phyloP scores from a whole-genome alignment of 2,329 filamentous ascomycete species.

The Ceratocystis cubensis region DNA sequence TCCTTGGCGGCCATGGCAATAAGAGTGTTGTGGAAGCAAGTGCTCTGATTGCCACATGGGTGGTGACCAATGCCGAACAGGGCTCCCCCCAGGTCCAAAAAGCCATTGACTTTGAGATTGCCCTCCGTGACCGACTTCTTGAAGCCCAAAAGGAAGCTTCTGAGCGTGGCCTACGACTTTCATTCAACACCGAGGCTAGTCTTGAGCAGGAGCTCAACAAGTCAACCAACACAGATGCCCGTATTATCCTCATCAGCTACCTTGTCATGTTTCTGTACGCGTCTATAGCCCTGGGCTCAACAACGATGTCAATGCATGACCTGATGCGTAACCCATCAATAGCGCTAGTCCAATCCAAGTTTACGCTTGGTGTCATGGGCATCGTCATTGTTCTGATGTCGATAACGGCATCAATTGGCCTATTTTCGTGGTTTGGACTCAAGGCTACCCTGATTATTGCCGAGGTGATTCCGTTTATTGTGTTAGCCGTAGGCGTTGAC shows the following conservation, averaged over 20 bases:
- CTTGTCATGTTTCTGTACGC: conserved; percentile 98
- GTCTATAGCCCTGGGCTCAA: conserved; percentile 81
- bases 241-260: conserved; percentile 93
- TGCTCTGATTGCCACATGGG: conserved; percentile 86
- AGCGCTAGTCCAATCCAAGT: conserved; percentile 88
- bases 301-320: conserved; percentile 63
- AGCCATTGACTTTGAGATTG: conserved; percentile 82
- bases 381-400: conserved; percentile 97
- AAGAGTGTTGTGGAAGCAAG: conserved; percentile 55
- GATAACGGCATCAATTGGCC: conserved; percentile 82
- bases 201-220: conserved; percentile 94
- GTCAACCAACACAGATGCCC: conserved; percentile 94
- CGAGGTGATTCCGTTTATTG: conserved; percentile 95
- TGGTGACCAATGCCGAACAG: conserved; percentile 74
- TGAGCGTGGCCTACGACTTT: conserved; percentile 68
- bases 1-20: conserved; percentile 67
- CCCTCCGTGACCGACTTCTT: conserved; percentile 59
- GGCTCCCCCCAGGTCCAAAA: conserved; percentile 55
- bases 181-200: conserved; percentile 91
- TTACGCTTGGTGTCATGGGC: conserved; percentile 84
- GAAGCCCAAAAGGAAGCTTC: conserved; percentile 69
- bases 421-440: conserved; percentile 83
- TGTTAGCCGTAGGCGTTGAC: conserved; percentile 91
- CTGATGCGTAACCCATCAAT: conserved; percentile 71
- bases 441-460: conserved; percentile 97